phyloP scores from a whole-genome alignment of 2,329 filamentous ascomycete genomes.

The Geosmithia morbida region DNA sequence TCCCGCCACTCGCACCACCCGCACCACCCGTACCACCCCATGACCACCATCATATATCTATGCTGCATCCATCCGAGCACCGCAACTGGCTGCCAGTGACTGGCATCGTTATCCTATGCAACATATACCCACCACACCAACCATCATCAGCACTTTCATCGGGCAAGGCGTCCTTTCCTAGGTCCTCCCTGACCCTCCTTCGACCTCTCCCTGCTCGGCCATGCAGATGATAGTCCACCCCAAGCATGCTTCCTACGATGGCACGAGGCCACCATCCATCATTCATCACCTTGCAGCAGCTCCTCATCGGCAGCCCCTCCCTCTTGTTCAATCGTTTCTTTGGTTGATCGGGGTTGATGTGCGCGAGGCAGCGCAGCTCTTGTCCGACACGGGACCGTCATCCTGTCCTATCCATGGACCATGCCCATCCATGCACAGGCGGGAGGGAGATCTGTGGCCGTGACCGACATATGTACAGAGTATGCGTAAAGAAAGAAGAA shows the following conservation, averaged over 20 bases:
- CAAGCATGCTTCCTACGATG: background rate
- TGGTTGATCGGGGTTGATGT: background rate
- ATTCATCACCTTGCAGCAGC: no score
- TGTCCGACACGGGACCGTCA: background rate
- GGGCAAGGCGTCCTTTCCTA: background rate
- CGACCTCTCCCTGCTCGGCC: background rate
- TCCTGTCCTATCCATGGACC: background rate
- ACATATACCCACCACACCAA: background rate
- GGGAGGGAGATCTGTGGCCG: background rate
- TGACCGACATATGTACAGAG: background rate
- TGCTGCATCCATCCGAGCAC: background rate
- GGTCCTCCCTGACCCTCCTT: background rate
- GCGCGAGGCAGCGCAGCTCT: background rate
- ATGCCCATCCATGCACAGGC: background rate
- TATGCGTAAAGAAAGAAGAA: background rate
- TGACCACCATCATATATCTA: background rate
- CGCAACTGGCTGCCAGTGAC: background rate
- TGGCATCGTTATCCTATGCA: background rate
- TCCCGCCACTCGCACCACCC: background rate
- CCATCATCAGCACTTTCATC: background rate
- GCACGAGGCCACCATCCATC: no score
- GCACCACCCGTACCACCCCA: background rate
- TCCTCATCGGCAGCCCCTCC: no score
- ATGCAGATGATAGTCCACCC: background rate
- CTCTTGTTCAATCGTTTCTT: background rate